Conservation (phyloP, 2,329 filamentous ascomycete species). For the Colletotrichum destructivum region DNA sequence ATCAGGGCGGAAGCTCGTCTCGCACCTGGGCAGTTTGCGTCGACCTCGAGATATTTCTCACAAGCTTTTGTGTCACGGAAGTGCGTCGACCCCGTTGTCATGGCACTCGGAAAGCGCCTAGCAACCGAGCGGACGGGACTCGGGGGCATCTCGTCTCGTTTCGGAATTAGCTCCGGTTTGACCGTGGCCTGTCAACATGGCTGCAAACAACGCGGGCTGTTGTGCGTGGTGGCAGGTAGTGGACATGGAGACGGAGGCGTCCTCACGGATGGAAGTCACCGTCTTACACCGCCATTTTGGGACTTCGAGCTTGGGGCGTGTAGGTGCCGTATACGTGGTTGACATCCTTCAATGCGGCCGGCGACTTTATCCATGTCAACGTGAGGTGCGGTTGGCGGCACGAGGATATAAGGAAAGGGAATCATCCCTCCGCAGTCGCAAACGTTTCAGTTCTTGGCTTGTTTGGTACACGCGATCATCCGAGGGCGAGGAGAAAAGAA, state of each 20-base stretch:
- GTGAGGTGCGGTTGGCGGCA: background rate
- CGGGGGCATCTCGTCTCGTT: background rate
- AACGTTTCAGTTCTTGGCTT: no score
- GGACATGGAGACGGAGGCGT: background rate
- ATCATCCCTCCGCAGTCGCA: background rate
- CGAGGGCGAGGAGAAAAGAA: no score
- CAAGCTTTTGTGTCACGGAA: background rate
- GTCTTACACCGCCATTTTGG: background rate
- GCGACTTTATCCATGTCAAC: background rate
- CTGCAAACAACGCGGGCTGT: background rate
- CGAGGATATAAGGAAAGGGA: no score
- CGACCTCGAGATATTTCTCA: no score
- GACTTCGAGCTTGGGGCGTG: no score
- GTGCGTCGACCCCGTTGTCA: background rate
- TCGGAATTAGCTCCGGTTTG: background rate
- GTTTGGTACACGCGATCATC: background rate
- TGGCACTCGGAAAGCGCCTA: background rate
- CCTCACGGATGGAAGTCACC: background rate
- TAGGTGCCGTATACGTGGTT: background rate
- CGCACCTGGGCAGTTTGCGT: background rate
- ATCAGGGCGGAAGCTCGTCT: background rate
- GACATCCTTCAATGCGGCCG: no score
- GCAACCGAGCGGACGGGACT: background rate
- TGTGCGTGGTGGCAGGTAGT: background rate
- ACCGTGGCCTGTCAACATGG: background rate